Base-by-base conservation (phyloP, 371 early-diverging fungal species). In the Mortierella sp. region DNA sequence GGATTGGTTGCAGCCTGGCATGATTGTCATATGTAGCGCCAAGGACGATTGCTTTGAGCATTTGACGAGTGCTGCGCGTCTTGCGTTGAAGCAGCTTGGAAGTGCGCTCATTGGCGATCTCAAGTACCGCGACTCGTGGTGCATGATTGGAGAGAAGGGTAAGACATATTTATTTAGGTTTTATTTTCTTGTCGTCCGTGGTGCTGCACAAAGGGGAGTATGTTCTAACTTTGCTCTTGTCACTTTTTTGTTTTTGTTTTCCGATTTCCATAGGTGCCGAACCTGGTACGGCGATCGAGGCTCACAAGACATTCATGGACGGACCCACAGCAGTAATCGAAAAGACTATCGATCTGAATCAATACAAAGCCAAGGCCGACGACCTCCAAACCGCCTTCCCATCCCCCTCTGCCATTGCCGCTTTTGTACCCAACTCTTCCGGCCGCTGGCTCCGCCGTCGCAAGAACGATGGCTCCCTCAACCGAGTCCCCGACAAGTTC, bases 391-490 rank as follows among this genome's bases (percentile, higher is more conserved):
- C 78, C 14, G 59, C 78, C 37, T 83, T 89, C 34, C 88, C 90
- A 31, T 89, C 88, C 19, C 79, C 83, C 0, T 77, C 87, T 0
- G 88, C 89, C 37, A 87, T 90, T 31, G 82, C 86, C 4, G 86
- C 86, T n/a, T 83, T 93, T 80, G 95, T 93, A 9, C 94, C 93
- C 40, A 90, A 90, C 37, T 90, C 93, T 1, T 80, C 89, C 59
- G 97, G 97, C 24, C 89, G 93, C 37, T 96, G 97, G 97, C 80
- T 96, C 53, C 90, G 96, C 51, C 91, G 93, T 9, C 91, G 95
- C 80, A 92, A 92, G 89, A 96, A 96, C 72, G 96, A 97, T 82
- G 97, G 97, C 28, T 94, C 97, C 6, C 86, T 97, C 31, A 96
- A 96, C 85, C 92, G 97, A 40, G 95, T 94, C 5, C 96, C 96